Base-by-base conservation (phyloP, 2,329 filamentous ascomycete species). In the Colletotrichum nymphaeae region DNA sequence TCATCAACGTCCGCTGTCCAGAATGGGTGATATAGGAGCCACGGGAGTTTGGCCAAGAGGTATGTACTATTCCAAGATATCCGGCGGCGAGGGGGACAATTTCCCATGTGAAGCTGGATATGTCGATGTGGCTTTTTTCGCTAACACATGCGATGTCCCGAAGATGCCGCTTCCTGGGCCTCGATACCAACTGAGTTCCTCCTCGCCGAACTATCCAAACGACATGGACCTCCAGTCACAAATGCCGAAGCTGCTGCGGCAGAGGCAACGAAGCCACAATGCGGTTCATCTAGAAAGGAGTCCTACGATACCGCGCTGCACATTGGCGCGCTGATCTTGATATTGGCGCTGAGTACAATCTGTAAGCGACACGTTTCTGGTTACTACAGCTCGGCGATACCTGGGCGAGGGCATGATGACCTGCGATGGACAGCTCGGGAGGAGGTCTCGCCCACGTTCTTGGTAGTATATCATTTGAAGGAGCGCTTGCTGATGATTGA, bases 221-320 rank as follows among this genome's bases (percentile, higher is more conserved):
- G 89, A 68, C 84, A 85, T 69, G 80, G 80, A 66, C 76, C 74
- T 26, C 77, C 77, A 72, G 76, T 6, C 9, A 19, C 11, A 19
- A 58, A 26, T 1, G 49, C 53, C 5, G 64, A 52, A 16, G 49
- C n/a, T 19, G 59, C 73, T 74, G 76, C 77, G 52, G 78, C 81
- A 9, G 79, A 81, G 63, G 82, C 79, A 37, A 78, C 84, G 46
- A 85, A 84, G 72, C 89, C 89, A 5, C 79, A 82, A 37, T 91
- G 89, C 76, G 89, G 89, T 46, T 87, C 87, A 5, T 85, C 85
- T 62, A 83, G 87, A 65, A 82, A 82, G 70, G 89, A 88, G 28
- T 81, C 83, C 75, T 94, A 94, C 81, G 91, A 94, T 76, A 93
- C 90, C 0, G 84, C 88, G 2, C 84, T 92, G 55, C 93, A 94